Percentiles rank a stretch among this genome's conserved stretches.
Conservation (phyloP, 352 stramenopile species). For the Pythium oligandrum region DNA sequence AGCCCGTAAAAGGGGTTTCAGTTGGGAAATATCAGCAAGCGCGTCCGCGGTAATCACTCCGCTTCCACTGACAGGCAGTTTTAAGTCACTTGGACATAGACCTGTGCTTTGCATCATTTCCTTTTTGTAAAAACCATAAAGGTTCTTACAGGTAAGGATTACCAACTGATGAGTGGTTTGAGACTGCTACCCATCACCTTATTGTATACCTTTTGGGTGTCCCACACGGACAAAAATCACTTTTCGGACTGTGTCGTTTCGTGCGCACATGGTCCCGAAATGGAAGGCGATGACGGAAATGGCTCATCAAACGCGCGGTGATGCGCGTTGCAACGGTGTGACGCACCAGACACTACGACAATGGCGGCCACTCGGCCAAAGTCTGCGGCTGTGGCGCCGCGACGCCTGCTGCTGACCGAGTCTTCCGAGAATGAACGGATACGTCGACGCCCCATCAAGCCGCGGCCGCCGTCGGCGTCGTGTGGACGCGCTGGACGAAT, state of each 20-base stretch:
- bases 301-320: background rate
- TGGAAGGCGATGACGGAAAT: background rate
- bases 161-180: constrained; percentile 75
- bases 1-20: no score
- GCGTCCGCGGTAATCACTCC: constrained; percentile 74
- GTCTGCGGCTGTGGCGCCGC: no score
- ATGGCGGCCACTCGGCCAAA: no score
- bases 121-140: constrained; percentile 67
- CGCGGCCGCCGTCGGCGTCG: constrained; percentile 5
- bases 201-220: constrained; percentile 1
- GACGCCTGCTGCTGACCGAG: no score
- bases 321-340: no score
- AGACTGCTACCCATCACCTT: background rate
- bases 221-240: background rate
- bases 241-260: constrained; percentile 4
- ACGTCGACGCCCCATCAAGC: background rate
- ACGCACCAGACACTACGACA: no score
- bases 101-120: constrained; percentile 77
- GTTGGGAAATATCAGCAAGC: constrained; percentile 37
- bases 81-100: constrained; percentile 81
- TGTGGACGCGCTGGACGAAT: background rate
- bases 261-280: background rate
- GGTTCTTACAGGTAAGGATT: constrained; percentile 80
- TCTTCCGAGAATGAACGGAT: no score
- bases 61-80: constrained; percentile 65